Conservation (phyloP, 2,329 filamentous ascomycete genomes). For the Aspergillus sclerotialis region DNA sequence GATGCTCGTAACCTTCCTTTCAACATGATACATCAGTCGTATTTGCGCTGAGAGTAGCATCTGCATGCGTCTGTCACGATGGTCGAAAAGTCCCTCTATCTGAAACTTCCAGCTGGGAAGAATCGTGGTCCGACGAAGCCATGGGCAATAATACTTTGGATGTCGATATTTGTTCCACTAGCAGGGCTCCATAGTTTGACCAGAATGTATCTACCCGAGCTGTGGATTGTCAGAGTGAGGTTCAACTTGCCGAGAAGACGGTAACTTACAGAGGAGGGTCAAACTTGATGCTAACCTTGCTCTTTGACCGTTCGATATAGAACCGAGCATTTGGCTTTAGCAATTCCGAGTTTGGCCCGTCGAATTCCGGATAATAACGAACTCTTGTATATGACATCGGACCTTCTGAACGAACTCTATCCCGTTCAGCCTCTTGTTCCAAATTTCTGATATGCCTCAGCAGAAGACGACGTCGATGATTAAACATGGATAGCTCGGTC, state of each 20-base stretch:
- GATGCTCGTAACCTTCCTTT: not conserved
- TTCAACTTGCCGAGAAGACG: not conserved
- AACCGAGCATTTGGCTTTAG: conserved; percentile 73
- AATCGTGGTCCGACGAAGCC: conserved; percentile 82
- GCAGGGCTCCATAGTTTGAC: conserved; percentile 85
- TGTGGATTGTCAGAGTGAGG: conserved; percentile 15
- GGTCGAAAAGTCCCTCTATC: conserved; percentile 37
- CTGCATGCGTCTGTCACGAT: no score
- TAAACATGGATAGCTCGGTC: conserved; percentile 13
- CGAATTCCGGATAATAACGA: conserved; percentile 1
- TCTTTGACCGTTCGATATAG: conserved; percentile 74
- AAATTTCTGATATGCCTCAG: conserved; percentile 18
- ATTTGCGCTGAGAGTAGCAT: no score
- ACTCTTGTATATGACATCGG: conserved; percentile 7
- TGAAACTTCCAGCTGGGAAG: conserved; percentile 63
- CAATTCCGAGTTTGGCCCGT: conserved; percentile 32
- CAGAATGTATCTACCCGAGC: conserved; percentile 72
- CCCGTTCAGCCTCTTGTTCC: conserved; percentile 10
- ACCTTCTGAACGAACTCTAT: conserved; percentile 21
- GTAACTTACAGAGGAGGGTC: conserved; percentile 36
- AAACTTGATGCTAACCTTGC: conserved; percentile 79
- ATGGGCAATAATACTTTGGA: conserved; percentile 75
- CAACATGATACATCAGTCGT: no score
- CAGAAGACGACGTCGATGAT: conserved; percentile 20
- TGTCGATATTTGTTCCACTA: conserved; percentile 73